Evolutionary conservation across 169 alveolate genomes (phyloP).

Genomic region (Besnoitia besnoiti): DNA sequence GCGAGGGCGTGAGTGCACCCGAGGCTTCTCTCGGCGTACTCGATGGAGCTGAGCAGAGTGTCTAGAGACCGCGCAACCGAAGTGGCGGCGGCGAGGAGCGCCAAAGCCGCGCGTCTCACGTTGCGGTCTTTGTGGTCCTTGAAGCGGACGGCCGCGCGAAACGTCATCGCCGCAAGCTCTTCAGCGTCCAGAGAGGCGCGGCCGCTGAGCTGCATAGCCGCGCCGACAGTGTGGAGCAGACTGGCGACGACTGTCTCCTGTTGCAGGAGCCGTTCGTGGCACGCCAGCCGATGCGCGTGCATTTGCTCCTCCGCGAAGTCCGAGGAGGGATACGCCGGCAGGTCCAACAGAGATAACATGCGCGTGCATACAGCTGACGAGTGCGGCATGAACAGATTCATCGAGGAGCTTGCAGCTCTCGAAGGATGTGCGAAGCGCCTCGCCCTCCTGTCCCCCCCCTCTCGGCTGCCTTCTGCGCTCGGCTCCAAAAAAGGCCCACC

Average conservation of each 20-base stretch:
- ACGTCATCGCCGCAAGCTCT: neutral
- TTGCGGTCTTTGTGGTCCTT: neutral
- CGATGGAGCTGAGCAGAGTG: neutral
- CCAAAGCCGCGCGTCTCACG: conserved; percentile 24
- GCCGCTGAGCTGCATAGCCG: neutral
- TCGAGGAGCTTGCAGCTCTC: neutral
- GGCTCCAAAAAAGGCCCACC: neutral
- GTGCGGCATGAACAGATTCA: neutral
- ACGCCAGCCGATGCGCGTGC: neutral
- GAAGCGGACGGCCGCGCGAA: conserved; percentile 5
- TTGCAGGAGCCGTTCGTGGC: neutral
- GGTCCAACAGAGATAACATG: neutral
- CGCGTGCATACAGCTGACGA: neutral
- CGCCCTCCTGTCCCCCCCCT: neutral
- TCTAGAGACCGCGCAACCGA: neutral
- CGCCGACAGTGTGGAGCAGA: conserved; percentile 9
- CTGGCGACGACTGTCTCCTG: conserved; percentile 7
- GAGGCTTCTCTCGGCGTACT: conserved; percentile 5
- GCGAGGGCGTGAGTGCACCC: conserved; percentile 10
- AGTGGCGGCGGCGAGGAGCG: conserved; percentile 9
- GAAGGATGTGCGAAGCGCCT: conserved; percentile 11
- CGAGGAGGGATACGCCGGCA: neutral
- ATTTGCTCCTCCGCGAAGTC: neutral
- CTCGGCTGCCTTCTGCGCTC: neutral
- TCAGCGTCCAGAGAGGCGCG: neutral